Conservation (phyloP, 768 basidiomycete genomes). For the Amanita rimosa region DNA sequence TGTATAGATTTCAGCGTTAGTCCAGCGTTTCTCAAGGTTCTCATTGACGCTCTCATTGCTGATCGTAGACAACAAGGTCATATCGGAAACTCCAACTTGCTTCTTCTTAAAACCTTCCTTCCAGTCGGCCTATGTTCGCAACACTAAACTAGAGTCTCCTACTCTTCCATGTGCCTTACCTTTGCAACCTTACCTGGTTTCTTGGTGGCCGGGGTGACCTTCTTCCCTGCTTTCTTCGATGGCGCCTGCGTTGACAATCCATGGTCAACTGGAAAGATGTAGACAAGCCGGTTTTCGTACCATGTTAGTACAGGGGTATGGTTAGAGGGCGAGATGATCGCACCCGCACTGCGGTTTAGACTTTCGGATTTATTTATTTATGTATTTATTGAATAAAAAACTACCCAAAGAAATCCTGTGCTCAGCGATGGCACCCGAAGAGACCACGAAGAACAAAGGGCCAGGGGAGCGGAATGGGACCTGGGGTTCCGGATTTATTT, state of each 20-base stretch:
- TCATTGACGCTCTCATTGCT: slow-evolving; percentile 97
- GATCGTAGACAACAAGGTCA: slow-evolving; percentile 95
- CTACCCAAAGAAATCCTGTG: too few relatives aligned
- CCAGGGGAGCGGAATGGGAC: too few relatives aligned
- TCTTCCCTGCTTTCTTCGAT: slow-evolving; percentile 88
- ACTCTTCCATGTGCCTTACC: slow-evolving; percentile 25
- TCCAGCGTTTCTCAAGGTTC: slow-evolving; percentile 95
- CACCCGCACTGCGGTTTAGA: not conserved
- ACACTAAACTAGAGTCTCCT: not conserved
- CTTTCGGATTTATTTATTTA: not conserved
- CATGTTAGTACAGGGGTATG: slow-evolving; percentile 9
- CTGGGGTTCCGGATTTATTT: slow-evolving; percentile 1
- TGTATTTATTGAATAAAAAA: too few relatives aligned
- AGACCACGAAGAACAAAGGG: too few relatives aligned
- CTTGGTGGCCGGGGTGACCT: slow-evolving; percentile 54
- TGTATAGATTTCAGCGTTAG: slow-evolving; percentile 93
- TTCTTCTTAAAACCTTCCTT: slow-evolving; percentile 99
- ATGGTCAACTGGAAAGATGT: not conserved
- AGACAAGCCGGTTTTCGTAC: slow-evolving; percentile 6
- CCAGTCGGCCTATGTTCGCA: slow-evolving; percentile 81
- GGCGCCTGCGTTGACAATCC: slow-evolving; percentile 42
- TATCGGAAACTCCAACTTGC: slow-evolving; percentile 94
- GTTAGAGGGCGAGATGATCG: not conserved
- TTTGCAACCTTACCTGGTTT: slow-evolving; percentile 66
- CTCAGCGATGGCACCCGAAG: too few relatives aligned